These are phyloP conservation scores for Scheffersomyces insectosa DNA, from an alignment of 1,139 yeast species.

Conservation along the genomic window DNA sequence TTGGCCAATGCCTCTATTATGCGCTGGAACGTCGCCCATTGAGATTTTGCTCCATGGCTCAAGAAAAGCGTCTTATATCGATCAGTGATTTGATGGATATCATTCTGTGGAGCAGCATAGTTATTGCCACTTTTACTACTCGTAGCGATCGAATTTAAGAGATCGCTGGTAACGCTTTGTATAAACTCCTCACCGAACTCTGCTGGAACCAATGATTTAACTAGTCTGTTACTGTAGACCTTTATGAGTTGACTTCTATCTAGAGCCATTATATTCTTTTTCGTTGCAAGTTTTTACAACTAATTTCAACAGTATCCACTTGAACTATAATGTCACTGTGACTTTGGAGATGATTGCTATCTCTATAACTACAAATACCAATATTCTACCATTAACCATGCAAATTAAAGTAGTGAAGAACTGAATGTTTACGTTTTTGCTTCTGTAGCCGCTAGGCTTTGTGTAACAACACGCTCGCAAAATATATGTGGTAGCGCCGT, in stretches of 20 bases:
- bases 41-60: conserved; percentile 22
- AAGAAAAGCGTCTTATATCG: conserved; percentile 29
- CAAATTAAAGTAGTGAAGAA: neutral
- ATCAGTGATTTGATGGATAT: conserved; percentile 19
- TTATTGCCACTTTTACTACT: neutral
- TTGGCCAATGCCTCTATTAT: conserved; percentile 31
- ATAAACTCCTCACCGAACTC: conserved; percentile 42
- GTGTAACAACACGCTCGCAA: too few species aligned
- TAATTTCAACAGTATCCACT: neutral
- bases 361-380: neutral
- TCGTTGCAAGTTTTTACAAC: too few species aligned
- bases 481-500: too few species aligned
- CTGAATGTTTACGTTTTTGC: too few species aligned
- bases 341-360: too few species aligned
- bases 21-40: conserved; percentile 36
- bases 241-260: conserved; percentile 35
- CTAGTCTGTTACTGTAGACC: conserved; percentile 39
- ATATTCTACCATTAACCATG: neutral
- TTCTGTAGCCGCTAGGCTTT: too few species aligned
- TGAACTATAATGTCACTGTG: too few species aligned
- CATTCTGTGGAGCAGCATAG: conserved; percentile 7
- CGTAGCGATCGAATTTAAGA: conserved; percentile 7
- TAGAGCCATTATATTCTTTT: conserved; percentile 21
- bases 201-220: conserved; percentile 38
- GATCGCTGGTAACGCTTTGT: conserved; percentile 34